These are phyloP conservation scores for Pelargonium citronellum DNA, from an alignment of 441 rosid genomes.

Conservation along the genomic window DNA sequence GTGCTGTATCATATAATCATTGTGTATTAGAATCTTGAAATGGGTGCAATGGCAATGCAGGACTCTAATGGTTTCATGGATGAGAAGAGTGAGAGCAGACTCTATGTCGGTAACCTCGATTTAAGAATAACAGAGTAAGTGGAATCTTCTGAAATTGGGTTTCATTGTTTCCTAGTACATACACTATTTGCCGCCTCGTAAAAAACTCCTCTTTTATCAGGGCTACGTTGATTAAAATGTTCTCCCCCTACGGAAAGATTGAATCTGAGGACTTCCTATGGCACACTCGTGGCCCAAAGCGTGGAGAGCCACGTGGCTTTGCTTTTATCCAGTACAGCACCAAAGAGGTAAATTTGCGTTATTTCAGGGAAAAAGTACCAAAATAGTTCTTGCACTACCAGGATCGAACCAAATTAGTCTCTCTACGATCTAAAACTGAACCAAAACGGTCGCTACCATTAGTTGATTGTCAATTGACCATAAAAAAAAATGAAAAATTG, in stretches of 20 bases:
- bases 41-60: constrained; percentile 35
- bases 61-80: constrained; percentile 40
- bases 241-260: constrained; percentile 81
- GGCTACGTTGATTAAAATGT: constrained; percentile 83
- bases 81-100: constrained; percentile 64
- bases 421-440: too few relatives aligned
- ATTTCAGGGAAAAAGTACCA: background rate
- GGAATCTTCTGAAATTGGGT: constrained; percentile 7
- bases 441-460: too few relatives aligned
- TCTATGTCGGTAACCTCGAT: constrained; percentile 78
- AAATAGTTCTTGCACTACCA: too few relatives aligned
- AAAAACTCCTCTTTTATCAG: constrained; percentile 26
- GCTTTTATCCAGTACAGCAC: constrained; percentile 69
- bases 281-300: constrained; percentile 92
- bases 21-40: background rate
- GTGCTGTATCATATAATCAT: background rate
- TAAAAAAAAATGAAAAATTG: too few relatives aligned
- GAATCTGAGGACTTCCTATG: constrained; percentile 81
- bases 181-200: background rate
- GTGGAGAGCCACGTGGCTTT: constrained; percentile 83
- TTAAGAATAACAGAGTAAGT: constrained; percentile 79
- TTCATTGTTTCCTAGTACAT: background rate
- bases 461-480: too few relatives aligned
- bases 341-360: constrained; percentile 57
- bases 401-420: too few relatives aligned